Percentiles rank a stretch among this genome's conserved stretches.
Evolutionary conservation across 371 early-diverging fungal species (phyloP).

Genomic region (Rhizopus delemar): DNA sequence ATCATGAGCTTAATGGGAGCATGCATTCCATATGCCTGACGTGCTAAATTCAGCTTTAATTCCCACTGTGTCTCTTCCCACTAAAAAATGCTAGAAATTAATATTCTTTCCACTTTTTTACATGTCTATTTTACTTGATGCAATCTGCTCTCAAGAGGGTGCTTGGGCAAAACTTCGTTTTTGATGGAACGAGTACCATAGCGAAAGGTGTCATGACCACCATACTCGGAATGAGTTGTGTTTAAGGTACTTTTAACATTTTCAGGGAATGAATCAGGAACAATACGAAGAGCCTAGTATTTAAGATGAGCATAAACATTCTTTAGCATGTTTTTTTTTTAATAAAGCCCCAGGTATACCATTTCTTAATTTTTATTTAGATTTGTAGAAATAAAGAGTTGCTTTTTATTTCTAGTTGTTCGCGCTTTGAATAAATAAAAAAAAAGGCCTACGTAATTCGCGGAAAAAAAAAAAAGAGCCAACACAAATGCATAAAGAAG

Average conservation of each 20-base stretch:
- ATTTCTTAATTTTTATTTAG: too few relatives aligned
- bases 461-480: too few relatives aligned
- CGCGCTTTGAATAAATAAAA: too few relatives aligned
- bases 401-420: too few relatives aligned
- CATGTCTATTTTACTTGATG: conserved; percentile 45
- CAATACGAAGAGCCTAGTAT: conserved; percentile 42
- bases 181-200: conserved; percentile 78
- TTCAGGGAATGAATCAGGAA: conserved; percentile 47
- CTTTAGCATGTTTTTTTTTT: too few relatives aligned
- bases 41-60: conserved; percentile 77
- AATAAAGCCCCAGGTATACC: too few relatives aligned
- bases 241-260: conserved; percentile 48
- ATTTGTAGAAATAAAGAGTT: too few relatives aligned
- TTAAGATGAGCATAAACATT: too few relatives aligned
- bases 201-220: conserved; percentile 84
- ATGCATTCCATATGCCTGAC: conserved; percentile 83
- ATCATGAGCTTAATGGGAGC: conserved; percentile 89
- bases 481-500: too few relatives aligned
- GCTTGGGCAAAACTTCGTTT: conserved; percentile 66
- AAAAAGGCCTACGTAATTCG: too few relatives aligned
- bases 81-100: conserved; percentile 34
- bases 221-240: conserved; percentile 67
- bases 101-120: neutral
- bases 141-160: conserved; percentile 81
- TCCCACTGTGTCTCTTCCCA: conserved; percentile 85